Conservation (phyloP, 768 basidiomycete genomes). For the Suillus spraguei region DNA sequence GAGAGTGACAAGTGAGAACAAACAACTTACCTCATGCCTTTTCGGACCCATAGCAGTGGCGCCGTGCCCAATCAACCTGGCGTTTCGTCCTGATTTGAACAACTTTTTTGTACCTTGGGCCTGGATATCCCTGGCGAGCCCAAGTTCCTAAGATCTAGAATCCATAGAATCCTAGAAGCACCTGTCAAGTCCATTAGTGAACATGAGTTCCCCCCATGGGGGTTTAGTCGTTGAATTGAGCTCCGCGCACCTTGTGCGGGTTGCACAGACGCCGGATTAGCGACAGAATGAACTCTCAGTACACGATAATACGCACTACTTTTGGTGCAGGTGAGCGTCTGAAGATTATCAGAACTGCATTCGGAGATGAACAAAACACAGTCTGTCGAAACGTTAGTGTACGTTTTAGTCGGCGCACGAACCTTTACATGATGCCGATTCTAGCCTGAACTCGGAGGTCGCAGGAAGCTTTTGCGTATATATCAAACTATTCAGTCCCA, state of each 20-base stretch:
- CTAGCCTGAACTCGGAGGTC: neutral
- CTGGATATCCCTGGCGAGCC: neutral
- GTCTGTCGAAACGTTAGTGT: neutral
- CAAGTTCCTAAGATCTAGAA: neutral
- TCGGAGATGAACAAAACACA: neutral
- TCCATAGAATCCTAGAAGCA: neutral
- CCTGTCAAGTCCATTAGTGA: too few species aligned
- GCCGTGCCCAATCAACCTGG: too few species aligned
- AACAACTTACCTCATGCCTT: slow-evolving; percentile 4
- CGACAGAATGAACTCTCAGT: neutral
- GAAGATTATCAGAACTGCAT: neutral
- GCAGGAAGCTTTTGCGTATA: neutral
- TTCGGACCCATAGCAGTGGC: slow-evolving; percentile 5
- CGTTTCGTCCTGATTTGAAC: neutral
- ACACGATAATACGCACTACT: neutral
- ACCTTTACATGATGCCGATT: neutral
- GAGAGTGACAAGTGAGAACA: slow-evolving; percentile 2
- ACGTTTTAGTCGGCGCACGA: slow-evolving; percentile 2
- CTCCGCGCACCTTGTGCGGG: neutral
- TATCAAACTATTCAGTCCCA: neutral
- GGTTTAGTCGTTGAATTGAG: neutral
- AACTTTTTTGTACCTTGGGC: neutral
- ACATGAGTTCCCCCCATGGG: neutral
- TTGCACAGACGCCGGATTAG: neutral
- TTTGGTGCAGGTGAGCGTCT: neutral